phyloP scores from a whole-genome alignment of 768 basidiomycete species.

The Suillus sp. region DNA sequence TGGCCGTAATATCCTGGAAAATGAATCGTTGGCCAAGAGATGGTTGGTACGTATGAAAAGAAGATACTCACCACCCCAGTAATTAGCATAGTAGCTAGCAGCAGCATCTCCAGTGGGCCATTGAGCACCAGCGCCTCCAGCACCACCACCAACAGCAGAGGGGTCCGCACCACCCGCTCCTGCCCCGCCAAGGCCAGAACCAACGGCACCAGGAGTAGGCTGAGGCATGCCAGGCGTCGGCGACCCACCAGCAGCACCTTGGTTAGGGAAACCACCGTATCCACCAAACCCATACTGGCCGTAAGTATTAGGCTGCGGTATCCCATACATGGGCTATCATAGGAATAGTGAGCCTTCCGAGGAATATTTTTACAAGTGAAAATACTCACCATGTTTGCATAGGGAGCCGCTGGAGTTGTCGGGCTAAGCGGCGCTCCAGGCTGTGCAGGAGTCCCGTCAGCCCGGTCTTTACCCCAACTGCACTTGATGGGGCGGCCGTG shows the following conservation, averaged over 20 bases:
- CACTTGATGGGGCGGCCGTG: constrained; percentile 98
- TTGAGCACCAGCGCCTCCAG: constrained; percentile 68
- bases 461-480: constrained; percentile 97
- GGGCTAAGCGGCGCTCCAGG: constrained; percentile 57
- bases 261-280: constrained; percentile 71
- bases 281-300: constrained; percentile 74
- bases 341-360: constrained; percentile 13
- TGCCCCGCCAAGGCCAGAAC: constrained; percentile 53
- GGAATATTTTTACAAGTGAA: constrained; percentile 6
- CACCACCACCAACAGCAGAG: constrained; percentile 47
- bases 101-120: constrained; percentile 78
- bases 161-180: constrained; percentile 61
- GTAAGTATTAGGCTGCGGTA: constrained; percentile 81
- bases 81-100: constrained; percentile 75
- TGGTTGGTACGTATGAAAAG: neutral
- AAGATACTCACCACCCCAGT: constrained; percentile 73
- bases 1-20: constrained; percentile 78
- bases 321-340: constrained; percentile 82
- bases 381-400: constrained; percentile 71
- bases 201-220: constrained; percentile 55
- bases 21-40: constrained; percentile 17
- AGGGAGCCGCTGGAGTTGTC: constrained; percentile 60
- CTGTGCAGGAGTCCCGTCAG: constrained; percentile 64
- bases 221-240: constrained; percentile 51
- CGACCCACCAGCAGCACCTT: constrained; percentile 47